Evolutionary conservation across 495 filamentous ascomycete species (phyloP).

Genomic region (Xylaria venustula): DNA sequence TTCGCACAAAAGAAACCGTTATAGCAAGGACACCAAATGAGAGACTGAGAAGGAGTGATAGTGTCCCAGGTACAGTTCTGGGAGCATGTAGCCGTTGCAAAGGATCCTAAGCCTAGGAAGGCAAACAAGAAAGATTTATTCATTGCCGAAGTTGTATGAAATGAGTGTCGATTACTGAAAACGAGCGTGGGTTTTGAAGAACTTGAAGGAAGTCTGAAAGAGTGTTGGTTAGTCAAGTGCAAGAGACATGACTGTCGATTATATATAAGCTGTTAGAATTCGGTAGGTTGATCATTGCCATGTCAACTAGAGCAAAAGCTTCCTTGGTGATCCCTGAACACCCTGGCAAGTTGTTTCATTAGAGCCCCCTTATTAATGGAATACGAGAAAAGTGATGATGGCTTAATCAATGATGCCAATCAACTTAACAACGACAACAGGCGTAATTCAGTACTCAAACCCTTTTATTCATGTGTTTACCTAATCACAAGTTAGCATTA

Average conservation of each 20-base stretch:
- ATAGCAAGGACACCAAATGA: conserved; percentile 12
- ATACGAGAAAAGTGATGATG: background rate
- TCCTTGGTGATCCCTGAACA: background rate
- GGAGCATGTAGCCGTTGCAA: background rate
- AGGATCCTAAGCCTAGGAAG: background rate
- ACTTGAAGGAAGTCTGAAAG: background rate
- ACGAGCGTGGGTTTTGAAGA: background rate
- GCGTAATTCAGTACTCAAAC: background rate
- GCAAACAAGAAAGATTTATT: background rate
- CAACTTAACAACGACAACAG: background rate
- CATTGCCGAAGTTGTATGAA: background rate
- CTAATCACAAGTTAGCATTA: background rate
- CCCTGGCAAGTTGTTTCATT: background rate
- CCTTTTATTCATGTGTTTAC: background rate
- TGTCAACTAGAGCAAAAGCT: background rate
- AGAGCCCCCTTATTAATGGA: background rate
- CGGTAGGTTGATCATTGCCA: background rate
- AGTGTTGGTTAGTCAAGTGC: background rate
- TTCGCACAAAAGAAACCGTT: conserved; percentile 14
- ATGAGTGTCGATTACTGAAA: background rate
- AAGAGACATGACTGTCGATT: no score
- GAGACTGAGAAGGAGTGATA: conserved; percentile 12
- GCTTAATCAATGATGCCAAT: background rate
- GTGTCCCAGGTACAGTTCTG: conserved; percentile 12
- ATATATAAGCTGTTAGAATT: background rate